Conservation (phyloP, 495 filamentous ascomycete genomes). For the Penicillium silybi region DNA sequence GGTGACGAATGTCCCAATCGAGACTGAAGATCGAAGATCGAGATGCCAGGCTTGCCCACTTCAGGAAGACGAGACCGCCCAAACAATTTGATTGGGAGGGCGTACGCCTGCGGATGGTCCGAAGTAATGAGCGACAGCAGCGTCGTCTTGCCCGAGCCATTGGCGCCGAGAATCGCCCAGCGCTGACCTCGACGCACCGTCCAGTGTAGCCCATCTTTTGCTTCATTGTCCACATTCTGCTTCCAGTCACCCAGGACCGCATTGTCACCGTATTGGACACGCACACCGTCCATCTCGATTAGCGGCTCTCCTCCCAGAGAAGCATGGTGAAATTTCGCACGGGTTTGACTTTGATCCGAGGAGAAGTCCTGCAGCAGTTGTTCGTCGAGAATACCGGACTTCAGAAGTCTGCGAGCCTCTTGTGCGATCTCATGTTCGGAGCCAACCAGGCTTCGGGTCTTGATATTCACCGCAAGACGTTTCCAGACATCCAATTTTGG, state of each 20-base stretch:
- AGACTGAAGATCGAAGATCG: constrained; percentile 86
- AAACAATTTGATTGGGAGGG: constrained; percentile 79
- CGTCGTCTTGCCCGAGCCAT: constrained; percentile 82
- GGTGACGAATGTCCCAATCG: constrained; percentile 90
- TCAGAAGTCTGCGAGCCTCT: constrained; percentile 10
- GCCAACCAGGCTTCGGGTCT: not conserved
- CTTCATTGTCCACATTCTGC: constrained; percentile 47
- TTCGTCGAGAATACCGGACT: constrained; percentile 27
- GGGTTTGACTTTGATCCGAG: not conserved
- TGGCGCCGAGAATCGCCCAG: constrained; percentile 89
- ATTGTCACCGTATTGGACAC: constrained; percentile 74
- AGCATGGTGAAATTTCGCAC: not conserved
- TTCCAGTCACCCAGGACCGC: constrained; percentile 73
- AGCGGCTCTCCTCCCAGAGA: constrained; percentile 53
- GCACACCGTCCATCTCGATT: constrained; percentile 81
- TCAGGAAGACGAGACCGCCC: constrained; percentile 75
- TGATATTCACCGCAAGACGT: not conserved
- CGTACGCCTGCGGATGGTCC: constrained; percentile 93
- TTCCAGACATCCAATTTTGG: constrained; percentile 28
- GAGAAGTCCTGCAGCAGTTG: constrained; percentile 30
- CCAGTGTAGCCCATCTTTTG: constrained; percentile 69
- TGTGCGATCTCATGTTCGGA: constrained; percentile 4
- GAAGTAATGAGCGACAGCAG: constrained; percentile 88
- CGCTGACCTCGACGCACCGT: constrained; percentile 75
- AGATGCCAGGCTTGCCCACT: constrained; percentile 67